Conservation (phyloP, 441 rosid species). For the Omphalea diandra region DNA sequence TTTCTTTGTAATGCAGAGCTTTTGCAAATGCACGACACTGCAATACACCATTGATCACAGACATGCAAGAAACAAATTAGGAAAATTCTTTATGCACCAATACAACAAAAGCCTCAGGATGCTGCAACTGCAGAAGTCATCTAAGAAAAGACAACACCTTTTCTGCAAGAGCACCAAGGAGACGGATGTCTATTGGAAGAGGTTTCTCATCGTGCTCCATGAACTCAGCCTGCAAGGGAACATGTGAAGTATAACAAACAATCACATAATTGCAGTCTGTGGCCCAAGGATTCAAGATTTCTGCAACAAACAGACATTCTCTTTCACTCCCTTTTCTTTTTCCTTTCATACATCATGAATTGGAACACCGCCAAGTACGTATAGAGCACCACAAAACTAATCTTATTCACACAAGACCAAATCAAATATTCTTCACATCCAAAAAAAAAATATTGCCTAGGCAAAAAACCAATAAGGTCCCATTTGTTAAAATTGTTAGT, state of each 20-base stretch:
- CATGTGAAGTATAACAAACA: not conserved
- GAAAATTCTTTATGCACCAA: constrained; percentile 1
- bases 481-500: not conserved
- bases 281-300: not conserved
- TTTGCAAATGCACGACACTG: constrained; percentile 99
- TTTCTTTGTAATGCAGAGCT: constrained; percentile 99
- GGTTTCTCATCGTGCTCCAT: constrained; percentile 99
- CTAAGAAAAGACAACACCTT: constrained; percentile 54
- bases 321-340: not conserved
- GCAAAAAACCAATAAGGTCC: not conserved
- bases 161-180: constrained; percentile 99
- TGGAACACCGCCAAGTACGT: not conserved
- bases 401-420: not conserved
- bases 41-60: constrained; percentile 19
- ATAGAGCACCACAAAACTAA: not conserved
- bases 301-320: not conserved
- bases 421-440: not conserved
- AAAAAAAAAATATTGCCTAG: not conserved
- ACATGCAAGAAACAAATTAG: constrained; percentile 6
- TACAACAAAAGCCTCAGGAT: constrained; percentile 12
- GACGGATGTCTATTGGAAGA: constrained; percentile 99
- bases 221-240: constrained; percentile 85
- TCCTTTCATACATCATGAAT: not conserved
- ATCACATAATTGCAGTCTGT: not conserved
- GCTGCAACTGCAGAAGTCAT: constrained; percentile 12